Evolutionary conservation across 1,139 yeast genomes (phyloP).

Genomic region (Geotrichum australiense): DNA sequence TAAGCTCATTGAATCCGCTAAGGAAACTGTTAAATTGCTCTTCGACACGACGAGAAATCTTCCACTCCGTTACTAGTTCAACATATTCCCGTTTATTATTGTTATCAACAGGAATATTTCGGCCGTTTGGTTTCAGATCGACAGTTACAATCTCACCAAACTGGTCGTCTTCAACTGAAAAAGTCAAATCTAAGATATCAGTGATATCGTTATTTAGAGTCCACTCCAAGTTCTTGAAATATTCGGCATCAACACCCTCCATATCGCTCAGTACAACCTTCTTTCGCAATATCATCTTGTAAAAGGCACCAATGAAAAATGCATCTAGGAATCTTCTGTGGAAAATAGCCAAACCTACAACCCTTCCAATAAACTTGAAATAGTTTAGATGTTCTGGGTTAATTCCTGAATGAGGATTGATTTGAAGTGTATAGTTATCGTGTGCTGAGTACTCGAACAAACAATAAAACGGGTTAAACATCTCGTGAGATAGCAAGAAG

Average conservation of each 20-base stretch:
- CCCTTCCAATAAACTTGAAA: conserved; percentile 97
- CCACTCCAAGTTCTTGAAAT: conserved; percentile 93
- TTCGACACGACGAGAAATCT: conserved; percentile 85
- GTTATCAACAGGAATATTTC: conserved; percentile 83
- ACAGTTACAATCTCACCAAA: conserved; percentile 90
- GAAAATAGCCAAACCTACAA: conserved; percentile 96
- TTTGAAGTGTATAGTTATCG: conserved; percentile 95
- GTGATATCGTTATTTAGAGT: conserved; percentile 90
- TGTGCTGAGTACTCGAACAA: conserved; percentile 95
- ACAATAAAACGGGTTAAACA: conserved; percentile 98
- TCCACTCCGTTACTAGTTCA: conserved; percentile 94
- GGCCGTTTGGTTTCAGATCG: conserved; percentile 85
- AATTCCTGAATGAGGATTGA: conserved; percentile 95
- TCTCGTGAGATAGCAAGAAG: conserved; percentile 92
- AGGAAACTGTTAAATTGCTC: conserved; percentile 95
- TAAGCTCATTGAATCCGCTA: conserved; percentile 96
- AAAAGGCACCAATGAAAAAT: conserved; percentile 95
- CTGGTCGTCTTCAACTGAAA: conserved; percentile 92
- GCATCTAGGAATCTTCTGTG: conserved; percentile 97
- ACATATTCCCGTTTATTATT: conserved; percentile 95
- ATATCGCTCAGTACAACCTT: conserved; percentile 93
- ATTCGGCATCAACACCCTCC: conserved; percentile 99
- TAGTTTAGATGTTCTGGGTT: conserved; percentile 97
- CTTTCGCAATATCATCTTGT: conserved; percentile 95
- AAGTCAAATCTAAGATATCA: conserved; percentile 76